Evolutionary conservation across 2,329 filamentous ascomycete species (phyloP).

Genomic region (Xylariaceae sp.): DNA sequence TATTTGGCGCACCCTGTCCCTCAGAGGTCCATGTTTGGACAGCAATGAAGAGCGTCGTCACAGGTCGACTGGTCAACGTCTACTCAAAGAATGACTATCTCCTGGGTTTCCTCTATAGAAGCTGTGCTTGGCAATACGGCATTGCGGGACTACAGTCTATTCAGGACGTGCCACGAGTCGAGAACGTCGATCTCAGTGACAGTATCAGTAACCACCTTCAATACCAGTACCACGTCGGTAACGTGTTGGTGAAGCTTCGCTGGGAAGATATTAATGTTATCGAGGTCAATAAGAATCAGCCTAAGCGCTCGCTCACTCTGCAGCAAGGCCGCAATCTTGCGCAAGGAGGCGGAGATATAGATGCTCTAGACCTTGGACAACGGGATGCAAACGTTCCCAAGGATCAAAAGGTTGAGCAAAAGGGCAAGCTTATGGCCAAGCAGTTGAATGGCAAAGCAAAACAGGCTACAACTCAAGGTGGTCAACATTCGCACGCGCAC

Average conservation of each 20-base stretch:
- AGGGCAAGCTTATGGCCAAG: slow-evolving; percentile 2
- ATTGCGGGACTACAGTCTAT: slow-evolving; percentile 83
- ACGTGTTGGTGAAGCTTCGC: slow-evolving; percentile 68
- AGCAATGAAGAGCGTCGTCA: slow-evolving; percentile 76
- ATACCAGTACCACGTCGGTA: slow-evolving; percentile 71
- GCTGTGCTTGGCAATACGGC: slow-evolving; percentile 79
- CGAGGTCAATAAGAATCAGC: slow-evolving; percentile 19
- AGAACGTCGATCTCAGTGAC: slow-evolving; percentile 71
- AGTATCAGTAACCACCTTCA: slow-evolving; percentile 72
- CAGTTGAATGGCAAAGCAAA: slow-evolving; percentile 14
- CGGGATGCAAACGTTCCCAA: slow-evolving; percentile 9
- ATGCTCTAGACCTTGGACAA: background rate
- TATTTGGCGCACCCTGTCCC: slow-evolving; percentile 84
- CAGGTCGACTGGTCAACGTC: slow-evolving; percentile 86
- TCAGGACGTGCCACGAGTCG: slow-evolving; percentile 66
- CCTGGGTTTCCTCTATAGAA: slow-evolving; percentile 85
- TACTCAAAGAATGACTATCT: slow-evolving; percentile 88
- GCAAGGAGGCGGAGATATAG: background rate
- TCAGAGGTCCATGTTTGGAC: slow-evolving; percentile 76
- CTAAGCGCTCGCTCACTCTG: slow-evolving; percentile 11
- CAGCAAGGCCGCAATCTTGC: slow-evolving; percentile 12
- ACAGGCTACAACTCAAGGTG: background rate
- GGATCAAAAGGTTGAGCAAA: slow-evolving; percentile 8
- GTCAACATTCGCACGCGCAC: background rate
- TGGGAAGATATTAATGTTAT: slow-evolving; percentile 68